phyloP scores from a whole-genome alignment of 768 basidiomycete genomes.

The Obba rivulosa region DNA sequence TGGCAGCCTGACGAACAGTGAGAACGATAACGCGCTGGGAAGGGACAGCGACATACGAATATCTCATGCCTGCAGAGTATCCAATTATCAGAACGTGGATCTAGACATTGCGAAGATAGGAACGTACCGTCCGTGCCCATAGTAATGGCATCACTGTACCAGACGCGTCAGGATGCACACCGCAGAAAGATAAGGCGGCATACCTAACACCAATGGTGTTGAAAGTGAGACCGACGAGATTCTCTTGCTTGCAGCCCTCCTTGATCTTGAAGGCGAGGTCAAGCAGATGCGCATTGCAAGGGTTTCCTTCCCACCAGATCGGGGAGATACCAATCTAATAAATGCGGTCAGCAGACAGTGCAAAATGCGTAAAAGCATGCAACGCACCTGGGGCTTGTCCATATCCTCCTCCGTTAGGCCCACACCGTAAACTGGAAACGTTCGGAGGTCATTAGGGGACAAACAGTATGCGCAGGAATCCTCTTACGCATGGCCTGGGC shows the following conservation, averaged over 20 bases:
- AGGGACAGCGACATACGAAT: conserved; percentile 52
- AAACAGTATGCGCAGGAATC: conserved; percentile 1
- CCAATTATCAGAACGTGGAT: neutral
- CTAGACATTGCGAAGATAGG: neutral
- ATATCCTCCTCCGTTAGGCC: conserved; percentile 77
- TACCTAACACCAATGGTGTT: conserved; percentile 85
- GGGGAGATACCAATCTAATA: conserved; percentile 79
- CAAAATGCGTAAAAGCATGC: neutral
- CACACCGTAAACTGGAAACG: conserved; percentile 62
- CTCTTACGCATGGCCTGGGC: conserved; percentile 82
- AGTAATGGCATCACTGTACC: conserved; percentile 72
- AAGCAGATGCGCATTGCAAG: conserved; percentile 84
- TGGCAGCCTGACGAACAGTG: conserved; percentile 50
- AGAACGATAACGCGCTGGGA: neutral
- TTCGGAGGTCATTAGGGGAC: neutral
- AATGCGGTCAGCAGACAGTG: neutral
- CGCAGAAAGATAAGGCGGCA: conserved; percentile 6
- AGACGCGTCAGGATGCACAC: conserved; percentile 1
- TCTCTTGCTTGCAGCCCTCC: conserved; percentile 76
- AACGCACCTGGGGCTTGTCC: conserved; percentile 73
- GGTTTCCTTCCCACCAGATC: conserved; percentile 93
- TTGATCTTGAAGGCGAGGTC: conserved; percentile 78
- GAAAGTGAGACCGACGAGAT: conserved; percentile 75
- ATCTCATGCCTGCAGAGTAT: conserved; percentile 64
- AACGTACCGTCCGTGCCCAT: conserved; percentile 80